Evolutionary conservation across 2,329 filamentous ascomycete species (phyloP).

Genomic region (Pseudocercospora macadamiae): DNA sequence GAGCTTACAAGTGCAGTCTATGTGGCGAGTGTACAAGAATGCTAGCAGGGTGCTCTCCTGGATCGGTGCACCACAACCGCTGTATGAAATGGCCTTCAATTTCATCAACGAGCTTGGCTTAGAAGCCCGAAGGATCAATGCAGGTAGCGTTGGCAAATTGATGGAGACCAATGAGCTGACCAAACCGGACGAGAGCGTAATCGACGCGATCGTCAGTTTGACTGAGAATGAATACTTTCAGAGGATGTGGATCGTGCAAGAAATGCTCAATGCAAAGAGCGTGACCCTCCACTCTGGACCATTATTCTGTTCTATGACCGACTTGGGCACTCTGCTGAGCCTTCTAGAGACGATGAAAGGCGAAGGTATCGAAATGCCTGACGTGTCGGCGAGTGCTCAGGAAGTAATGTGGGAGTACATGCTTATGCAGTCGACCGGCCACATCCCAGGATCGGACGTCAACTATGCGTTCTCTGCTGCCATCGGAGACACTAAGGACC

Average conservation of each 20-base stretch:
- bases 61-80: not conserved
- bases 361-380: not conserved
- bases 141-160: not conserved
- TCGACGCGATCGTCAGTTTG: not conserved
- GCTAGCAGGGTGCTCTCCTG: not conserved
- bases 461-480: not conserved
- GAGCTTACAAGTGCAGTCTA: conserved; percentile 4
- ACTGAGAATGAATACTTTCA: not conserved
- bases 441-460: not conserved
- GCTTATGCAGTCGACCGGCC: not conserved
- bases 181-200: not conserved
- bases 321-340: not conserved
- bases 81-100: not conserved
- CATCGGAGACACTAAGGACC: not conserved
- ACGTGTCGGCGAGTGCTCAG: not conserved
- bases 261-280: not conserved
- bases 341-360: not conserved
- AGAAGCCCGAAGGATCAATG: not conserved
- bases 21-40: not conserved
- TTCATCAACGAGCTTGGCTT: not conserved
- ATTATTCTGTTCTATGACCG: not conserved
- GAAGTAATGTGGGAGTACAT: not conserved
- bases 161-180: not conserved
- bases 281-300: not conserved
- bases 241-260: not conserved